phyloP scores from a whole-genome alignment of 352 stramenopile species.

The Phytophthora aleatoria region DNA sequence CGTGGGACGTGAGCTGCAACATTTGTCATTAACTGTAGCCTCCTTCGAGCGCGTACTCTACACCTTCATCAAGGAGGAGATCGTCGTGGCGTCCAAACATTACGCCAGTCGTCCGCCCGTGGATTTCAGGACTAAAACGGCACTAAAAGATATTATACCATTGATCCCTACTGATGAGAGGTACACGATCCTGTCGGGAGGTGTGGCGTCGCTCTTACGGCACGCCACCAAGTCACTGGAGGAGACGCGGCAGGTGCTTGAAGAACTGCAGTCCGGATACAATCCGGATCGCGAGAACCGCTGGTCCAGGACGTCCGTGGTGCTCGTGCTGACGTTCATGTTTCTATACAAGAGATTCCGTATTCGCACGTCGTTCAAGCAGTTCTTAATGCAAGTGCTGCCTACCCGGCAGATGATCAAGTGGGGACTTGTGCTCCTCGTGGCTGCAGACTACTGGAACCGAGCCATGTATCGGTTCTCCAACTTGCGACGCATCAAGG shows the following conservation, averaged over 20 bases:
- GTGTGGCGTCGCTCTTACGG: slow-evolving; percentile 75
- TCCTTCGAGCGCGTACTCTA: slow-evolving; percentile 87
- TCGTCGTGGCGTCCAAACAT: slow-evolving; percentile 79
- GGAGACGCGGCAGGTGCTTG: slow-evolving; percentile 78
- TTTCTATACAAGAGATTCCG: slow-evolving; percentile 79
- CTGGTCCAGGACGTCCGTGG: slow-evolving; percentile 81
- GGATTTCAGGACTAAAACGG: slow-evolving; percentile 80
- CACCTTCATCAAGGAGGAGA: slow-evolving; percentile 90
- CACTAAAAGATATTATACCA: slow-evolving; percentile 89
- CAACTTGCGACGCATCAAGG: slow-evolving; percentile 83
- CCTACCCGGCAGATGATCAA: slow-evolving; percentile 70
- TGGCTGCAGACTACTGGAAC: slow-evolving; percentile 77
- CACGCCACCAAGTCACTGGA: slow-evolving; percentile 85
- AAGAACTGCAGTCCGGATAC: slow-evolving; percentile 83
- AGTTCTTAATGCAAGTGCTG: slow-evolving; percentile 70
- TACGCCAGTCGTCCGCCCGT: slow-evolving; percentile 55
- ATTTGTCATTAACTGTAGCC: slow-evolving; percentile 85
- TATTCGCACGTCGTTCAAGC: slow-evolving; percentile 66
- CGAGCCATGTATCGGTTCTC: slow-evolving; percentile 83
- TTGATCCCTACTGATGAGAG: slow-evolving; percentile 82
- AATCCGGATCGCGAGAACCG: slow-evolving; percentile 83
- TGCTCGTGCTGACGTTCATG: slow-evolving; percentile 51
- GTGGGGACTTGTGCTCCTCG: slow-evolving; percentile 54
- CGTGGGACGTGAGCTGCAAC: slow-evolving; percentile 83
- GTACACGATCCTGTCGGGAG: slow-evolving; percentile 83